Evolutionary conservation across 805 yeast species (phyloP).

Genomic region (Metschnikowia picachoensis): DNA sequence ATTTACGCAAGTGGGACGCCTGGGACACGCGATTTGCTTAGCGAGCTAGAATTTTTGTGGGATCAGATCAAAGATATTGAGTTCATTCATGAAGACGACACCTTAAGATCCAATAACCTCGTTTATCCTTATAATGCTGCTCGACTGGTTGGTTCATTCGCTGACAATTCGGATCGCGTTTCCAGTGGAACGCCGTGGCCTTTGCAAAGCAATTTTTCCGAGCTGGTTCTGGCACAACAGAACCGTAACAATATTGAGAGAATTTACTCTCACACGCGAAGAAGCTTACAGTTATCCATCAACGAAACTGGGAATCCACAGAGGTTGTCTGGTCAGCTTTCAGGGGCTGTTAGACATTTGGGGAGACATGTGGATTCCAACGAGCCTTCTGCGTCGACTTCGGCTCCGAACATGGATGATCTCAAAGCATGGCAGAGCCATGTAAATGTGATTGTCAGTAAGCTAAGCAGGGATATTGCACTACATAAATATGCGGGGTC

Average conservation of each 20-base stretch:
- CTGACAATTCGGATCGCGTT: constrained; percentile 32
- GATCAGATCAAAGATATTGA: constrained; percentile 58
- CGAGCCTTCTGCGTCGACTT: not conserved
- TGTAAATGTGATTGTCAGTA: constrained; percentile 44
- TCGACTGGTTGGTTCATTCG: constrained; percentile 14
- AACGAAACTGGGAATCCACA: constrained; percentile 32
- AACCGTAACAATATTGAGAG: constrained; percentile 36
- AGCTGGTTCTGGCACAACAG: constrained; percentile 25
- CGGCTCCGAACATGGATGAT: constrained; percentile 29
- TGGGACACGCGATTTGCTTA: constrained; percentile 61
- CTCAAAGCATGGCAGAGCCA: constrained; percentile 53
- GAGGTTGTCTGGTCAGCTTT: constrained; percentile 2
- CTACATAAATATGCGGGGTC: constrained; percentile 5
- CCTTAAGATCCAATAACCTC: not conserved
- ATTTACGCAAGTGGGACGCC: constrained; percentile 62
- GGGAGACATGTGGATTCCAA: not conserved
- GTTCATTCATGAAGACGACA: constrained; percentile 29
- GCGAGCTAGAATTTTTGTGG: constrained; percentile 72
- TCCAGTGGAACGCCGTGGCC: constrained; percentile 38
- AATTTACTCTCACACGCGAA: constrained; percentile 42
- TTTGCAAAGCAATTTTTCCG: constrained; percentile 26
- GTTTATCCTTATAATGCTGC: constrained; percentile 11
- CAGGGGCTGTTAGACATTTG: not conserved
- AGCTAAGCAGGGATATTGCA: constrained; percentile 39
- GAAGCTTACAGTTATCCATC: constrained; percentile 32